Base-by-base conservation (phyloP, 2,329 filamentous ascomycete genomes). In the Endocalyx cinctus region DNA sequence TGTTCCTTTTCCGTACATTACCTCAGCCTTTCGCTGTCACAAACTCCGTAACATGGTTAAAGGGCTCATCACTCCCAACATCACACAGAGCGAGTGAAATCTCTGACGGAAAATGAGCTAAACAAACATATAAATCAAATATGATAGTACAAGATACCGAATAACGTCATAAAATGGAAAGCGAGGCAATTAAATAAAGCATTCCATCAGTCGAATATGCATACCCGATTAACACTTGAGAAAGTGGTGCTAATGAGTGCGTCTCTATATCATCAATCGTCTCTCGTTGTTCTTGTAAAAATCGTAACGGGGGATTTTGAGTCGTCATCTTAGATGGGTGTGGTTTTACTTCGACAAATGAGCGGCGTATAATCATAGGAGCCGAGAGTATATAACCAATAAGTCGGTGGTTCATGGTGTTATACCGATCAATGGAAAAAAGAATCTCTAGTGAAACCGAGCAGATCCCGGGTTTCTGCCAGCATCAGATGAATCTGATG, bases 251-350 rank as follows among this genome's bases (percentile, higher is more conserved):
- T 29, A 26, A 15, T 16, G 25, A 50, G 46, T 43, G 45, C 46
- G 51, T 48, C 36, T 57, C 51, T 57, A 55, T 55, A 45, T 58
- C 55, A 47, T 58, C 54, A 58, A 42, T 58, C 55, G 48, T 58
- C 52, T 56, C 53, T 58, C 55, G 43, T 58, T 45, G 48, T 35
- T 39, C 34, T 36, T 37, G 45, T 33, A 36, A 23, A 23, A 8
- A n/a, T 8, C n/a, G n/a, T 8, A 23, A 8, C 20, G 20, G 20
- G 20, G 20, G n/a, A 8, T 23, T 23, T 23, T n/a, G 20, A 23
- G 8, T 23, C 8, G 8, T 27, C 31, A 40, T 46, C 27, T 25
- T 35, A 35, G n/a, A 29, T 27, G 22, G 25, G 33, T n/a, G n/a
- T n/a, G 15, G 29, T 17, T 23, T n/a, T 8, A 23, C 20, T 8